A percentile compares a stretch with the other conserved stretches of the same genome.
Evolutionary conservation across 2,329 filamentous ascomycete species (phyloP).

Genomic region (Pseudogymnoascus pannorum): DNA sequence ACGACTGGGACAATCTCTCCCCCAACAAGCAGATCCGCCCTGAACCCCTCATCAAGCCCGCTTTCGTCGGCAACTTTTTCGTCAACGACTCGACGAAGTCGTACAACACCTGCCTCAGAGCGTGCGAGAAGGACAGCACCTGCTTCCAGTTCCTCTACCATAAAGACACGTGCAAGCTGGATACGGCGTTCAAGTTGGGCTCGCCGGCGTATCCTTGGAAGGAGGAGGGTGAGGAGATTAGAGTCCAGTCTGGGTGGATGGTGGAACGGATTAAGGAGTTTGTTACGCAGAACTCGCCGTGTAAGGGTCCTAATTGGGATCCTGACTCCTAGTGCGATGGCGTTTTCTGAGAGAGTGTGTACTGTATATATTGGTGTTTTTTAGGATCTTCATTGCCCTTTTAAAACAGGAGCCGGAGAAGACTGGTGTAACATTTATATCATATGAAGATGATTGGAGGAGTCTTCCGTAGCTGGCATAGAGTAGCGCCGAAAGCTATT

Average conservation of each 20-base stretch:
- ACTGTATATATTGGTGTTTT: not conserved
- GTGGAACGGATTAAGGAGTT: conserved; percentile 8
- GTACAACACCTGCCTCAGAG: conserved; percentile 40
- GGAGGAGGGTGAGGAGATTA: conserved; percentile 12
- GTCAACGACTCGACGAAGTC: conserved; percentile 13
- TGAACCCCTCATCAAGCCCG: conserved; percentile 36
- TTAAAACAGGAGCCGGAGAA: not conserved
- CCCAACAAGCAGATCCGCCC: conserved; percentile 41
- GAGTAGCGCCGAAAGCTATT: not conserved
- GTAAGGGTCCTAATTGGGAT: not conserved
- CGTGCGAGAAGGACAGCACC: conserved; percentile 34
- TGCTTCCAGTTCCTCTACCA: conserved; percentile 33
- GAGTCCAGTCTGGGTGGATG: conserved; percentile 12
- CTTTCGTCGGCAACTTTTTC: conserved; percentile 29
- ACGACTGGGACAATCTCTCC: conserved; percentile 48
- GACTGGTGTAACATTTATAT: not conserved
- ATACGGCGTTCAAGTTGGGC: not conserved
- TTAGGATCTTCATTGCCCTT: not conserved
- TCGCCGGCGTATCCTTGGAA: conserved; percentile 13
- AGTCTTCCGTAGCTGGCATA: not conserved
- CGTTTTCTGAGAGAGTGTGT: not conserved
- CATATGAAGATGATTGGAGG: not conserved
- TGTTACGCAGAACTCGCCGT: not conserved
- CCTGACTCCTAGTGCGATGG: not conserved
- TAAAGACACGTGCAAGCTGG: conserved; percentile 14